These are phyloP conservation scores for Lactifluus piperatus DNA, from an alignment of 768 basidiomycete genomes.

Conservation along the genomic window DNA sequence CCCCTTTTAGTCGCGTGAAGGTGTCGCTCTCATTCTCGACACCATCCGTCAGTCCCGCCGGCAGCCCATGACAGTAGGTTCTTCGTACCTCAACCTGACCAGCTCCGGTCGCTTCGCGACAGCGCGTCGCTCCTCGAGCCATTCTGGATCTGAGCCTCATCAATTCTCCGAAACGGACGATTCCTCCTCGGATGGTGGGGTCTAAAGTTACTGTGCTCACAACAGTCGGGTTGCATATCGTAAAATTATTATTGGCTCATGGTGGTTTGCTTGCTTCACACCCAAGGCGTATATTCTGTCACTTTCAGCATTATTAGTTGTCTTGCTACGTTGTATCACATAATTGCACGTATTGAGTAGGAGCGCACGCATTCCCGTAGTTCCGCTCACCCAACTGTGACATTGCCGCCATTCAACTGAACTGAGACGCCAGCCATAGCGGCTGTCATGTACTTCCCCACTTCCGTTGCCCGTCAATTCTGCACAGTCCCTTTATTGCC, in stretches of 20 bases:
- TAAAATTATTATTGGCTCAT: slow-evolving; percentile 1
- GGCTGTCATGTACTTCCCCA: slow-evolving; percentile 72
- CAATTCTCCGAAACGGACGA: neutral
- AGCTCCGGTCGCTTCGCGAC: slow-evolving; percentile 7
- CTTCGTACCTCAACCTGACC: slow-evolving; percentile 17
- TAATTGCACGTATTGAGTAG: neutral
- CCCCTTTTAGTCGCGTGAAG: slow-evolving; percentile 65
- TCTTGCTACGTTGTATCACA: slow-evolving; percentile 13
- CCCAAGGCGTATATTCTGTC: slow-evolving; percentile 8
- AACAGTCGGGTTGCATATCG: neutral
- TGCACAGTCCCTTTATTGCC: slow-evolving; percentile 63
- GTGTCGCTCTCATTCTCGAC: slow-evolving; percentile 72
- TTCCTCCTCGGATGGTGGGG: neutral
- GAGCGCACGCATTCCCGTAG: too few relatives aligned
- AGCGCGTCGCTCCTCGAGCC: neutral
- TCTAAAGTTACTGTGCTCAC: neutral
- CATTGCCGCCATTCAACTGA: too few relatives aligned
- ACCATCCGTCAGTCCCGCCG: slow-evolving; percentile 72
- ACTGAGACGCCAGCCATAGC: neutral
- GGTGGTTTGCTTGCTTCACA: neutral
- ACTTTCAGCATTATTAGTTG: neutral
- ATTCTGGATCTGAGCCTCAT: neutral
- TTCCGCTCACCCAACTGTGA: too few relatives aligned
- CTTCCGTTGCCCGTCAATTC: slow-evolving; percentile 65
- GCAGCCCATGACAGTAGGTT: slow-evolving; percentile 39